Percentiles rank a stretch among this genome's conserved stretches.
Evolutionary conservation across 2,329 filamentous ascomycete genomes (phyloP).

Genomic region (Fonsecaea erecta): DNA sequence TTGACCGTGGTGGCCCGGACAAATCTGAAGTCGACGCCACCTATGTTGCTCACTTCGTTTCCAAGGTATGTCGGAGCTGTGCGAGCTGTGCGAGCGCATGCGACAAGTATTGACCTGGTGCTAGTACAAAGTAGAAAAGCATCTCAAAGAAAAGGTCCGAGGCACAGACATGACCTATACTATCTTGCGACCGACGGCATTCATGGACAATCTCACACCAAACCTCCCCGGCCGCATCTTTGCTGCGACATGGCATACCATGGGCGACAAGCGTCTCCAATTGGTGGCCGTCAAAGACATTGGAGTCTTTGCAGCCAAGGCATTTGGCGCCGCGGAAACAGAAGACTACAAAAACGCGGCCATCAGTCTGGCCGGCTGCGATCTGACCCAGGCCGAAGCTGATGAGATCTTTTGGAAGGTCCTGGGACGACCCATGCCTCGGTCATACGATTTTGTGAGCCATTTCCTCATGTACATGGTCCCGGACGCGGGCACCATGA

Average conservation of each 20-base stretch:
- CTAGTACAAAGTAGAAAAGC: slow-evolving; percentile 61
- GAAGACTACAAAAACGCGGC: slow-evolving; percentile 50
- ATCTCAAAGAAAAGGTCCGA: slow-evolving; percentile 57
- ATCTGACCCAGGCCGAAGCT: slow-evolving; percentile 55
- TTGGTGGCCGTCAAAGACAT: slow-evolving; percentile 56
- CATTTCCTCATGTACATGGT: slow-evolving; percentile 30
- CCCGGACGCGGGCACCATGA: slow-evolving; percentile 53
- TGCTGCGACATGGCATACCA: slow-evolving; percentile 48
- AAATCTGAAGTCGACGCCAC: slow-evolving; percentile 60
- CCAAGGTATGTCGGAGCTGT: slow-evolving; percentile 48
- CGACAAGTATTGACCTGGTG: background rate
- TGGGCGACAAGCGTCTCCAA: slow-evolving; percentile 52
- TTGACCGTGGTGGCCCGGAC: slow-evolving; percentile 65
- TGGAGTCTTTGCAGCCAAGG: slow-evolving; percentile 56
- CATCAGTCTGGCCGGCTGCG: slow-evolving; percentile 59
- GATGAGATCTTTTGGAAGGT: slow-evolving; percentile 52
- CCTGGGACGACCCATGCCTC: slow-evolving; percentile 51
- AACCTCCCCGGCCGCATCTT: slow-evolving; percentile 57
- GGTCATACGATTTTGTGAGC: slow-evolving; percentile 37
- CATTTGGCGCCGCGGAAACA: slow-evolving; percentile 51
- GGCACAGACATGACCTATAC: slow-evolving; percentile 62
- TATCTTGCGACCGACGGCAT: slow-evolving; percentile 65
- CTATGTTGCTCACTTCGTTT: slow-evolving; percentile 64
- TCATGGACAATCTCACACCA: slow-evolving; percentile 62
- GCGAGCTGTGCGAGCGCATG: background rate